phyloP scores from a whole-genome alignment of 2,329 filamentous ascomycete species.

The Diaporthe longicolla region DNA sequence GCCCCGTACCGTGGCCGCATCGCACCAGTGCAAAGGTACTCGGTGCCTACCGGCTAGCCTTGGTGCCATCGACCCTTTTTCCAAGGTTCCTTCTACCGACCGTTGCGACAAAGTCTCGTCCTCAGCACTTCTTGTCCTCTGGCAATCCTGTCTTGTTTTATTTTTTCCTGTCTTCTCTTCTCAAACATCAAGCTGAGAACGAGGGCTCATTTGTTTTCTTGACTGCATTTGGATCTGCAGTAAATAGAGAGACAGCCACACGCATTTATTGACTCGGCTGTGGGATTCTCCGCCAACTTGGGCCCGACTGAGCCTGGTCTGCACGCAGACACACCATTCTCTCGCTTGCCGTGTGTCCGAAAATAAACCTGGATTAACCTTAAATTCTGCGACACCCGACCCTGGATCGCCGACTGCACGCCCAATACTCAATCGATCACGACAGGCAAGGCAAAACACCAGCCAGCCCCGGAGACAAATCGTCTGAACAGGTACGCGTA shows the following conservation, averaged over 20 bases:
- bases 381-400: slow-evolving; percentile 38
- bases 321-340: slow-evolving; percentile 17
- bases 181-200: background rate
- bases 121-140: background rate
- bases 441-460: background rate
- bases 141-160: background rate
- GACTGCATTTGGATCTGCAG: background rate
- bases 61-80: background rate
- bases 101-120: slow-evolving; percentile 17
- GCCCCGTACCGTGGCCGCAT: background rate
- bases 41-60: background rate
- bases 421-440: background rate
- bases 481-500: slow-evolving; percentile 28
- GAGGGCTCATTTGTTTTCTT: background rate
- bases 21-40: background rate
- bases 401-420: slow-evolving; percentile 20
- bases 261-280: background rate
- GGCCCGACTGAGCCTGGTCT: background rate
- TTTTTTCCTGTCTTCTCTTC: background rate
- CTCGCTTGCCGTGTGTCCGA: slow-evolving; percentile 33
- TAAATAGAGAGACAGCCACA: background rate
- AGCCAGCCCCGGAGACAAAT: background rate
- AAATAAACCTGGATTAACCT: slow-evolving; percentile 38
- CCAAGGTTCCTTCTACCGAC: slow-evolving; percentile 19
- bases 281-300: slow-evolving; percentile 4